These are phyloP conservation scores for Ehretia macrophylla DNA, from an alignment of 257 asterid genomes.

Conservation along the genomic window DNA sequence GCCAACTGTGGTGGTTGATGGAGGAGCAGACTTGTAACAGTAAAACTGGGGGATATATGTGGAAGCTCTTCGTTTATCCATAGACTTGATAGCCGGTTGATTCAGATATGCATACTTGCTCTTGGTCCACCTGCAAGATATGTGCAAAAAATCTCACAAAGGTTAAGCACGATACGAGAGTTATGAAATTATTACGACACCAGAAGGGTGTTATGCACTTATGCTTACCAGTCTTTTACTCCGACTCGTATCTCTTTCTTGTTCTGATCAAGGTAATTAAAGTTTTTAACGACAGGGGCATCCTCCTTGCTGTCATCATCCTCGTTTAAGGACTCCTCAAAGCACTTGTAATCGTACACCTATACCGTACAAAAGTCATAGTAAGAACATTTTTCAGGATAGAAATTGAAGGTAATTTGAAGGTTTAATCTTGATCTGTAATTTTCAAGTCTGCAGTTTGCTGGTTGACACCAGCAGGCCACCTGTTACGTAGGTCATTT, in stretches of 20 bases:
- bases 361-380: constrained; percentile 15
- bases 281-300: neutral
- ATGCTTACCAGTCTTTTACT: constrained; percentile 53
- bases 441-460: too few species aligned
- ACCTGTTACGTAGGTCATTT: too few species aligned
- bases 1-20: constrained; percentile 17
- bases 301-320: too few species aligned
- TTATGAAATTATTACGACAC: too few species aligned
- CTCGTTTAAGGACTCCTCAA: constrained; percentile 28
- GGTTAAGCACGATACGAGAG: too few species aligned
- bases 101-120: constrained; percentile 61
- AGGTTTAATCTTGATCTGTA: neutral
- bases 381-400: neutral
- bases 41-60: constrained; percentile 24
- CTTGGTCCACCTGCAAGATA: constrained; percentile 64
- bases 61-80: constrained; percentile 20
- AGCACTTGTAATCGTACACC: constrained; percentile 35
- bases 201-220: neutral
- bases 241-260: constrained; percentile 32
- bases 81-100: constrained; percentile 35
- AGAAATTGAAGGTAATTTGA: neutral
- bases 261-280: constrained; percentile 8
- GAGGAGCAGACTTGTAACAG: constrained; percentile 22
- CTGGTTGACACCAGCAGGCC: too few species aligned
- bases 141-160: too few species aligned